These are phyloP conservation scores for Mortierella claussenii DNA, from an alignment of 192 early-diverging fungal species.

Conservation along the genomic window DNA sequence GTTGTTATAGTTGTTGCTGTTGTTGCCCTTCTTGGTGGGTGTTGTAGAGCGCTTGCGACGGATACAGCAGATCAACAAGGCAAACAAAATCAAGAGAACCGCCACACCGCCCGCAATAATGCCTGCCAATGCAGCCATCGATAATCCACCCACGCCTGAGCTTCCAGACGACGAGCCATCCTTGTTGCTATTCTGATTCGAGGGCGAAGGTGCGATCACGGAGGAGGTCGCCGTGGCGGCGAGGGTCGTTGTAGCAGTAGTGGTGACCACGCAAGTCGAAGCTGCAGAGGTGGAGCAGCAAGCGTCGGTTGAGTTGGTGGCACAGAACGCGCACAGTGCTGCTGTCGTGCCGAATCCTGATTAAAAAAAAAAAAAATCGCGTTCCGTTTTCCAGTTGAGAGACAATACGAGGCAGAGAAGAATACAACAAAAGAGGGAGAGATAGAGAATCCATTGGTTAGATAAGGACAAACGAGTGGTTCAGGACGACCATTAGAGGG, in stretches of 20 bases:
- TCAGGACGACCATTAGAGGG: no score
- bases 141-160: no score
- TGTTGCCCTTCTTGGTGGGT: not conserved
- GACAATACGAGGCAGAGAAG: no score
- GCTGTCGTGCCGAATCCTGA: slow-evolving; percentile 13
- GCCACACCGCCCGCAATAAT: slow-evolving; percentile 38
- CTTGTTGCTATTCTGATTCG: not conserved
- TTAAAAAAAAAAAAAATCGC: no score
- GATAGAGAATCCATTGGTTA: no score
- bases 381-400: no score
- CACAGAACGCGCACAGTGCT: slow-evolving; percentile 29
- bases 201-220: not conserved
- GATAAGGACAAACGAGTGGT: no score
- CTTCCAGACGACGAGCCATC: slow-evolving; percentile 6
- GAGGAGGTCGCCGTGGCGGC: slow-evolving; percentile 2
- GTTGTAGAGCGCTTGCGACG: slow-evolving; percentile 5
- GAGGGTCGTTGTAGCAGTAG: not conserved
- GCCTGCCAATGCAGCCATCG: slow-evolving; percentile 23
- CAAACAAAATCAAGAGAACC: slow-evolving; percentile 11
- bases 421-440: no score
- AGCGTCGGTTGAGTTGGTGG: not conserved
- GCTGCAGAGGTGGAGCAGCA: slow-evolving; percentile 14
- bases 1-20: not conserved
- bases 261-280: not conserved
- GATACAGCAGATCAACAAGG: slow-evolving; percentile 28